Percentiles rank a stretch among this genome's conserved stretches.
Conservation (phyloP, 495 filamentous ascomycete species). For the Aspergillus incahuasiensis region DNA sequence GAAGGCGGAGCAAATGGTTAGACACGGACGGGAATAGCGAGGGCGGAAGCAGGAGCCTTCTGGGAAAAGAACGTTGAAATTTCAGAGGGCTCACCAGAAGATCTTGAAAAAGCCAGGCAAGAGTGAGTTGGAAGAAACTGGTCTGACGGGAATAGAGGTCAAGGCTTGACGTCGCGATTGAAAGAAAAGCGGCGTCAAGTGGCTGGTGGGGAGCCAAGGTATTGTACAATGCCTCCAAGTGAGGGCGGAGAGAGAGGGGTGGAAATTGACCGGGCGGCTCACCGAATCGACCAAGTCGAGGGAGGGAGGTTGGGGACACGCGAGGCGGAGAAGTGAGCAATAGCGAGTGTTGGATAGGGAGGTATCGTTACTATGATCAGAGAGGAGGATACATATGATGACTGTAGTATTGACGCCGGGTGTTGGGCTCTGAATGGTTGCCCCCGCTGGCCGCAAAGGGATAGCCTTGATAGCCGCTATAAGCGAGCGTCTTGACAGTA, state of each 20-base stretch:
- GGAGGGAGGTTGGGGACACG: conserved; percentile 15
- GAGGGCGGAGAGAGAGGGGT: conserved; percentile 38
- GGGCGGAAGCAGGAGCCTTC: conserved; percentile 10
- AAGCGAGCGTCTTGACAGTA: conserved; percentile 27
- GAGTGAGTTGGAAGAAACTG: not conserved
- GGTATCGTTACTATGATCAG: conserved; percentile 16
- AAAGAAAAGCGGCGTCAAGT: conserved; percentile 13
- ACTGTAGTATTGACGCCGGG: conserved; percentile 30
- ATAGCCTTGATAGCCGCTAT: conserved; percentile 43
- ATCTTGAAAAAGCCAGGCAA: not conserved
- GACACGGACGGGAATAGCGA: conserved; percentile 4
- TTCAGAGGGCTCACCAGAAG: conserved; percentile 16
- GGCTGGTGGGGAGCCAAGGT: conserved; percentile 20
- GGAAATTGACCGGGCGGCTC: conserved; percentile 33
- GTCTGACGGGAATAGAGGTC: not conserved
- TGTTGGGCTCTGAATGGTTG: conserved; percentile 42
- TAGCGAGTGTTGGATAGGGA: conserved; percentile 8
- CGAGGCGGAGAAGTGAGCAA: conserved; percentile 1
- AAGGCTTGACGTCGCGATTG: conserved; percentile 5
- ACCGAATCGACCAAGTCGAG: conserved; percentile 20
- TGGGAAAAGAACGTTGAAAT: conserved; percentile 22
- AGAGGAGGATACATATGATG: conserved; percentile 25
- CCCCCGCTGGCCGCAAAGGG: conserved; percentile 41
- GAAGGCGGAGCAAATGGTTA: conserved; percentile 17
- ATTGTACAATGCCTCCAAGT: conserved; percentile 12